Conservation (phyloP, 2,329 filamentous ascomycete species). For the Oidium heveae region DNA sequence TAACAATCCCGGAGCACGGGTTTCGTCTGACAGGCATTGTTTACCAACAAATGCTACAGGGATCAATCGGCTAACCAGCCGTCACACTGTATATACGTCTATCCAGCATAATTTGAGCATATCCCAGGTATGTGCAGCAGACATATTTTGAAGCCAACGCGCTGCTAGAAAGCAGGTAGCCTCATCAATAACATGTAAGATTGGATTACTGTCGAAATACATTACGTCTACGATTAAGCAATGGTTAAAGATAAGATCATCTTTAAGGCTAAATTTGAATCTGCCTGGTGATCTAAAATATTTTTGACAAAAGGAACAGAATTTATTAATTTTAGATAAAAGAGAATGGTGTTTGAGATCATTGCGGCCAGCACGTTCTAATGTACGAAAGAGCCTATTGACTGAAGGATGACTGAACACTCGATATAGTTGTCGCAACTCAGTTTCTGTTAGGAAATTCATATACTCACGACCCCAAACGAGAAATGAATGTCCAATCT, state of each 20-base stretch:
- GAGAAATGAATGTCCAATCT: neutral
- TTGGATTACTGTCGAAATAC: neutral
- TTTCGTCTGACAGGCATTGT: no score
- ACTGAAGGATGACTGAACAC: neutral
- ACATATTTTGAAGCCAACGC: constrained; percentile 1
- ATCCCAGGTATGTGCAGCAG: neutral
- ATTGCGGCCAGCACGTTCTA: neutral
- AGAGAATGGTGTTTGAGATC: neutral
- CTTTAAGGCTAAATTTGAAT: neutral
- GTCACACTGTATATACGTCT: constrained; percentile 2
- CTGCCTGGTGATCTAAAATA: neutral
- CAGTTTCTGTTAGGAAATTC: neutral
- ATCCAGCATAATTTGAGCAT: constrained; percentile 1
- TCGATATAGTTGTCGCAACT: neutral
- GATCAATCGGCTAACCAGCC: no score
- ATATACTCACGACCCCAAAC: neutral
- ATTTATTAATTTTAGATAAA: neutral
- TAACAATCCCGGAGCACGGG: no score
- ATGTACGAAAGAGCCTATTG: neutral
- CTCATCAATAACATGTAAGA: constrained; percentile 1
- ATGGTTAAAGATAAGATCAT: constrained; percentile 1
- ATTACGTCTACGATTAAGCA: neutral
- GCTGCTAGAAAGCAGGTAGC: neutral
- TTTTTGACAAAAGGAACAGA: neutral
- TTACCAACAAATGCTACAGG: no score